Evolutionary conservation across 441 rosid genomes (phyloP), one percentile per base, ranked within the genome.

Genomic region (Corymbia calophylla): DNA sequence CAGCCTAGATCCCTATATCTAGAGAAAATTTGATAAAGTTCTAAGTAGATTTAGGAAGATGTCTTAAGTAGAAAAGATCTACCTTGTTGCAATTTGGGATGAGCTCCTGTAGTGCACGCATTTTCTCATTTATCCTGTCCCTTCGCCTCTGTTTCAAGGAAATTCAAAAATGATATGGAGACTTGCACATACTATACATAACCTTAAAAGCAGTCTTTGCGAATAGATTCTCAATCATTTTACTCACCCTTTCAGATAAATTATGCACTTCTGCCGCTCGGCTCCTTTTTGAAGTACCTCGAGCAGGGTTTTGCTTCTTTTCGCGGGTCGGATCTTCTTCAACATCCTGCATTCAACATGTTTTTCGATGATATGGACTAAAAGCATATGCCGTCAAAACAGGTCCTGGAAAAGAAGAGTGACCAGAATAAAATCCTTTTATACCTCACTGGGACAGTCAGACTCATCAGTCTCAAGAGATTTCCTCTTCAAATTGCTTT

Each of bases 191-290:
- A 39, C 44, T 21, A 86, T 35, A 86, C 32, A 11, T 47, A 77
- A 44, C 3, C n/a, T 58, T 86, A 53, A 18, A 39, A 53, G n/a
- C 60, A 55, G 29, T 55, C 66, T 23, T 35, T 47, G 3, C 1
- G 32, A 23, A 86, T 53, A 86, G 66, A 54, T 39, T 54, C 44
- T 55, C 49, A 44, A 86, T 54, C 84, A 77, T 77, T 77, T 77
- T 29, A 32, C 87, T 87, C 44, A 90, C 91, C 89, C 91, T 90
- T 90, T 90, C 91, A 25, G 91, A 90, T 64, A 90, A 87, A 82
- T 90, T 90, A 90, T 90, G 91, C 87, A 90, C 91, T 55, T 87
- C 91, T 25, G 91, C 89, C 29, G 91, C 89, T 68, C 91, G 86
- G 66, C 91, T 87, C 25, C 91, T 87, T 60, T 82, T 90, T 21